Conservation (phyloP, 495 filamentous ascomycete species). For the Durotheca rogersii region DNA sequence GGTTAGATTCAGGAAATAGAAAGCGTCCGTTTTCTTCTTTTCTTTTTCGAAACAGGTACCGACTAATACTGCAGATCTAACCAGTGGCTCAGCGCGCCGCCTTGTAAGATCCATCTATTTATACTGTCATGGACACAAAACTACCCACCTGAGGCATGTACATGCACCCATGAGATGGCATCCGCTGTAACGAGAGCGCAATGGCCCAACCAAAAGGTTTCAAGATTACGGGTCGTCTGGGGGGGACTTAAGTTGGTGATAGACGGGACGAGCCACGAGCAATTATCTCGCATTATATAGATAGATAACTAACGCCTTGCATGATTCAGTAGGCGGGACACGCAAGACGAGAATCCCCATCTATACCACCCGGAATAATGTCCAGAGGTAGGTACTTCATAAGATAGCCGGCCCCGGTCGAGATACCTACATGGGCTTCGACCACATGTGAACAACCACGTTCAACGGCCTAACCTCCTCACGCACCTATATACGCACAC, state of each 20-base stretch:
- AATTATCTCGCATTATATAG: conserved; percentile 12
- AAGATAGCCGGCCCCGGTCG: too few species aligned
- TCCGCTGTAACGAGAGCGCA: too few species aligned
- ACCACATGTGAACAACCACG: too few species aligned
- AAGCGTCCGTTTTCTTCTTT: too few species aligned
- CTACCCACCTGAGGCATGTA: neutral
- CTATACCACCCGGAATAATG: too few species aligned
- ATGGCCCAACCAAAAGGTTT: neutral
- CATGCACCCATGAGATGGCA: neutral
- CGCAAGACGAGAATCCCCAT: too few species aligned
- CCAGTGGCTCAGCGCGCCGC: neutral
- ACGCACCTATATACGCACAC: too few species aligned
- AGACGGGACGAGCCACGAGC: neutral
- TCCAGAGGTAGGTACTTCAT: too few species aligned
- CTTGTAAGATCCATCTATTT: neutral
- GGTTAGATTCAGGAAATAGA: neutral
- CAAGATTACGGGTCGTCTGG: neutral
- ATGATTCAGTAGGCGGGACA: too few species aligned
- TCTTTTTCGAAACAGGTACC: too few species aligned
- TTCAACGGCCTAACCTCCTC: too few species aligned
- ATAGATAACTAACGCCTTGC: conserved; percentile 16
- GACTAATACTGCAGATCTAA: neutral
- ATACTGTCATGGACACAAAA: neutral
- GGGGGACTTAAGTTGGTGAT: neutral
- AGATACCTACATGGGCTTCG: too few species aligned